Base-by-base conservation (phyloP, 2,329 filamentous ascomycete species). In the Whalleya microplaca region DNA sequence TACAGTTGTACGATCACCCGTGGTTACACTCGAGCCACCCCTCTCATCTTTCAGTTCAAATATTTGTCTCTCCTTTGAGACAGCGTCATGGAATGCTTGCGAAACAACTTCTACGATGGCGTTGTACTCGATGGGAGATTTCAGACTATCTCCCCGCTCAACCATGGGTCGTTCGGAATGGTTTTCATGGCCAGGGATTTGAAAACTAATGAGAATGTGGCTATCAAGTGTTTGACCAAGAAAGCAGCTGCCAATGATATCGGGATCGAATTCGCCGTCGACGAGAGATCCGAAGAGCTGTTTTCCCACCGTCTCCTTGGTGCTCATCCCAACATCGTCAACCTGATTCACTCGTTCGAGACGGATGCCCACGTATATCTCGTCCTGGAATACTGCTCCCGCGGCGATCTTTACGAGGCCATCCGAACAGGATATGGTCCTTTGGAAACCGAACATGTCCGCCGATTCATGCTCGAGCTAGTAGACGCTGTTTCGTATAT, bases 81-180 rank as follows among this genome's bases (percentile, higher is more conserved):
- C 68, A 66, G 58, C 67, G 66, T 66, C 73, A 89, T 96, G 92
- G 91, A 92, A 79, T 96, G 92, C 81, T 85, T 96, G 81, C 87
- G 88, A 78, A 86, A 92, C 77, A 84, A 87, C 71, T 95, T 96
- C 78, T 80, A 86, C 71, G 81, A 86, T 75, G 91, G 90, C 75
- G 85, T 90, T 76, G 78, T 96, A 72, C 87, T 96, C 72, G 87
- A 91, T 73, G 92, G 91, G 74, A 93, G 95, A 66, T 99, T 95
- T 75, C 83, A 90, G 77, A 96, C 93, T 54, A 83, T 97, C 71
- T 91, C 93, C 66, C 93, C 95, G 55, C 89, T 99, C 78, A 99
- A 99, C 73, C 92, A 97, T 83, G 95, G 95, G 67, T 98, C 95
- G 53, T 99, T 98, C 72, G 95, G 95, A 72, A 96, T 98, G 91